Percentiles rank a stretch among this genome's conserved stretches.
These are phyloP conservation scores for Fomitopsis pulvina DNA, from an alignment of 768 basidiomycete genomes.

Conservation along the genomic window DNA sequence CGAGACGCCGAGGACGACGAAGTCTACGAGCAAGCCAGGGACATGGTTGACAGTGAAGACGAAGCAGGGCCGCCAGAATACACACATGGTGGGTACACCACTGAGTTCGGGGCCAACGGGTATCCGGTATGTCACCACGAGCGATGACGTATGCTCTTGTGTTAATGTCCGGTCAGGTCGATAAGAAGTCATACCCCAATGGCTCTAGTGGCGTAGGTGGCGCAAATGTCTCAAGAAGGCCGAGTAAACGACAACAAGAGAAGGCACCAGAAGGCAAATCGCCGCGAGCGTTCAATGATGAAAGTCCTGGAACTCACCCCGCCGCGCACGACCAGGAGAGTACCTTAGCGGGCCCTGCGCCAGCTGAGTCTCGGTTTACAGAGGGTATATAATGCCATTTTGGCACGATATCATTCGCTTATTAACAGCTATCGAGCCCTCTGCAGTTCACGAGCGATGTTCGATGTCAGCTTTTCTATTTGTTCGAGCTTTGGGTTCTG, in stretches of 20 bases:
- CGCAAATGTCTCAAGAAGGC: constrained; percentile 33
- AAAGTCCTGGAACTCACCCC: constrained; percentile 4
- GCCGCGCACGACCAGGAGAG: neutral
- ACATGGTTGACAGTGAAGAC: constrained; percentile 29
- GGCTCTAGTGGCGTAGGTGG: constrained; percentile 19
- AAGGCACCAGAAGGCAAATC: constrained; percentile 61
- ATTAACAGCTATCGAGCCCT: too few relatives aligned
- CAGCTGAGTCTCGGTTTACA: neutral
- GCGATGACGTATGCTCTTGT: constrained; percentile 18
- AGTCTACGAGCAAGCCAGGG: constrained; percentile 41
- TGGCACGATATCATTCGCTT: neutral
- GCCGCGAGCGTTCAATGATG: constrained; percentile 25
- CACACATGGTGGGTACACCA: constrained; percentile 36
- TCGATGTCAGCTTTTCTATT: too few relatives aligned
- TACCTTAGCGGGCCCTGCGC: neutral
- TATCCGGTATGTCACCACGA: constrained; percentile 18
- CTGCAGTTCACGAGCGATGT: too few relatives aligned
- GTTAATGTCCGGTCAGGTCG: constrained; percentile 21
- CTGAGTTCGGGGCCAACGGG: constrained; percentile 29
- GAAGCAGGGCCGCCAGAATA: constrained; percentile 60
- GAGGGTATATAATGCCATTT: neutral
- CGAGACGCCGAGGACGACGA: constrained; percentile 39
- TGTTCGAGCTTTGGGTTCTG: too few relatives aligned
- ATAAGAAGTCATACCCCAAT: constrained; percentile 26
- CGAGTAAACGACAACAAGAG: constrained; percentile 60